Base-by-base conservation (phyloP, 352 stramenopile species). In the Albugo candida region DNA sequence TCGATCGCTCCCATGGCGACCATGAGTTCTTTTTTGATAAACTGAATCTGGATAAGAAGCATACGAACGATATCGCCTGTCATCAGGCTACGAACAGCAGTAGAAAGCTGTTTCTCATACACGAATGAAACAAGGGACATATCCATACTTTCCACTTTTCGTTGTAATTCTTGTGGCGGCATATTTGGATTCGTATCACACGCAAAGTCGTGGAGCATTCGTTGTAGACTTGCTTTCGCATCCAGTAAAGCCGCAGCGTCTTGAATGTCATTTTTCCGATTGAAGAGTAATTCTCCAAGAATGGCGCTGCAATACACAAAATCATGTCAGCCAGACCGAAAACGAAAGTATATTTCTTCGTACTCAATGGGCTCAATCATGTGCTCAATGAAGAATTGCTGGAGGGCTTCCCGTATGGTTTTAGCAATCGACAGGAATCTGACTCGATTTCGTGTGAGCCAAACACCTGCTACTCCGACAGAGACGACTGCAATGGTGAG, bases 21-120 rank as follows among this genome's bases (percentile, higher is more conserved):
- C 73, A 89, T 86, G 19, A 89, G 59, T 54, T 89, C 76, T 47
- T 89, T 89, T 57, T 89, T 89, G 65, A 89, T 89, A 48, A 89
- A 89, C 56, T 89, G 76, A 34, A 89, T 71, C 37, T 89, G 76
- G 47, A 89, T 89, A 24, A 89, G 60, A 47, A 89, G 63, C 76
- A 89, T 89, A 31, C 76, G 76, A 48, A 89, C 74, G 38, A 89
- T 86, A 42, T 89, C 76, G 14, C 76, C 76, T 18, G 73, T 82
- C 61, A 89, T 79, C 36, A 89, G 51, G 55, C 86, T 89, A 12
- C 63, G 67, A 46, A 89, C 64, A 12, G 76, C 70, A 34, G 60
- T 67, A 21, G 50, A 59, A 19, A 88, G 53, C 35, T 70, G 61
- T 47, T 82, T 80, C 41, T 82, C 70, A 47, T 78, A 82, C 56